phyloP scores from a whole-genome alignment of 176 grass and related monocot genomes.

The Avena sativa region DNA sequence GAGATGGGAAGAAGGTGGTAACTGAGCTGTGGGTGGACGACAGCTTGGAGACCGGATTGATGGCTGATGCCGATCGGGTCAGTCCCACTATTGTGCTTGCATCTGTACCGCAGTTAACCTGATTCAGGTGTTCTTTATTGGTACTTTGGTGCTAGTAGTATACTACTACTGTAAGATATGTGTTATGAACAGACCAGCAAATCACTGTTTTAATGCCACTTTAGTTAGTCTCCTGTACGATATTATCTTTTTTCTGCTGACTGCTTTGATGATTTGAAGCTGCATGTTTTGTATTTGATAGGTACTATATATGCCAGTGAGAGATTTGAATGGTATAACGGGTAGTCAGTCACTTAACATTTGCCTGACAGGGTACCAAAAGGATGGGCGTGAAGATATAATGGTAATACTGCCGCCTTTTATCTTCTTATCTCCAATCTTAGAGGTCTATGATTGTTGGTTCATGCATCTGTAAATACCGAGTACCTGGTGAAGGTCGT shows the following conservation, averaged over 20 bases:
- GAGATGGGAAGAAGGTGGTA: slow-evolving; percentile 71
- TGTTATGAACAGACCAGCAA: not conserved
- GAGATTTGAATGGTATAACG: slow-evolving; percentile 76
- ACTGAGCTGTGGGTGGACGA: slow-evolving; percentile 84
- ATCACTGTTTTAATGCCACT: not conserved
- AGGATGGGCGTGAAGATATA: slow-evolving; percentile 69
- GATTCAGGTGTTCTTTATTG: not conserved
- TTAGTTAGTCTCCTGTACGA: not conserved
- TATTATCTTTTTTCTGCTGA: not conserved
- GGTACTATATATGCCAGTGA: slow-evolving; percentile 75
- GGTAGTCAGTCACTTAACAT: slow-evolving; percentile 69
- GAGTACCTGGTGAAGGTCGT: not conserved
- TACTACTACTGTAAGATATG: not conserved
- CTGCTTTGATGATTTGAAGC: slow-evolving; percentile 12
- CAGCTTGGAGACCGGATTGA: slow-evolving; percentile 49
- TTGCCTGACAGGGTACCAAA: slow-evolving; percentile 94
- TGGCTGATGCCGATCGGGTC: slow-evolving; percentile 71
- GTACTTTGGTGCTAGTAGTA: not conserved
- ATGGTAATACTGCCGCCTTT: slow-evolving; percentile 61
- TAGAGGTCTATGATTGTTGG: not conserved
- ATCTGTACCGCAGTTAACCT: not conserved
- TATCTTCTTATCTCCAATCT: not conserved
- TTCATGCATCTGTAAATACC: not conserved
- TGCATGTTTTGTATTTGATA: slow-evolving; percentile 37
- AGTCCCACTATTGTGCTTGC: not conserved